Conservation (phyloP, 2,329 filamentous ascomycete species). For the Hymenoscyphus linearis region DNA sequence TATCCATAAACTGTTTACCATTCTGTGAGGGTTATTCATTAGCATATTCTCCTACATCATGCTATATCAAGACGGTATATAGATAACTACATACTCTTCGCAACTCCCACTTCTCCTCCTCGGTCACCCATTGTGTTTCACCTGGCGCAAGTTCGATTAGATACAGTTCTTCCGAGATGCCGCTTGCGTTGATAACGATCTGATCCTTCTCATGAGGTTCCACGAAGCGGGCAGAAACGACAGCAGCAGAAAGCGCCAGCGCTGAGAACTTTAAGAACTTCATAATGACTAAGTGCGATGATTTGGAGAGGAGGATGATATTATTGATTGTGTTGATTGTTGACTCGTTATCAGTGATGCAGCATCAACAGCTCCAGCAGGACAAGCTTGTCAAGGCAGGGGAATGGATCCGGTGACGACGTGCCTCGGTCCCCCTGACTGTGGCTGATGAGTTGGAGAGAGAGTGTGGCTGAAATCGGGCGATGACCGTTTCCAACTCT, state of each 20-base stretch:
- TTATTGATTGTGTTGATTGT: neutral
- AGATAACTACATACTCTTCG: constrained; percentile 57
- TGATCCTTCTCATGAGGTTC: constrained; percentile 47
- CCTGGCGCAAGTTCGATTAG: constrained; percentile 83
- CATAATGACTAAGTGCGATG: constrained; percentile 35
- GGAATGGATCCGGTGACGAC: neutral
- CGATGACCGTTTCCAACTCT: too few species aligned
- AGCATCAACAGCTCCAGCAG: neutral
- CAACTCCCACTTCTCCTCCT: constrained; percentile 92
- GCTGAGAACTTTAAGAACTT: constrained; percentile 45
- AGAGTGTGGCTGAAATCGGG: too few species aligned
- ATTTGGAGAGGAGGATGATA: neutral
- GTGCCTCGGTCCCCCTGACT: too few species aligned
- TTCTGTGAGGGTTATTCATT: constrained; percentile 46
- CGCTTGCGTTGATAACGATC: constrained; percentile 40
- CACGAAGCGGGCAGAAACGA: constrained; percentile 51
- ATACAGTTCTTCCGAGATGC: constrained; percentile 48
- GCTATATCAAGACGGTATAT: neutral
- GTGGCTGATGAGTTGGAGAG: too few species aligned
- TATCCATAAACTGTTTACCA: constrained; percentile 89
- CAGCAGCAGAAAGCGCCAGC: constrained; percentile 48
- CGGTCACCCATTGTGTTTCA: constrained; percentile 79
- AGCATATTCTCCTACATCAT: neutral
- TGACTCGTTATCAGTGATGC: neutral
- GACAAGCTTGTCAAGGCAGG: neutral